Percentiles rank a stretch among this genome's conserved stretches.
These are phyloP conservation scores for Lagerstroemia speciosa DNA, from an alignment of 345 rosid genomes.

Conservation along the genomic window DNA sequence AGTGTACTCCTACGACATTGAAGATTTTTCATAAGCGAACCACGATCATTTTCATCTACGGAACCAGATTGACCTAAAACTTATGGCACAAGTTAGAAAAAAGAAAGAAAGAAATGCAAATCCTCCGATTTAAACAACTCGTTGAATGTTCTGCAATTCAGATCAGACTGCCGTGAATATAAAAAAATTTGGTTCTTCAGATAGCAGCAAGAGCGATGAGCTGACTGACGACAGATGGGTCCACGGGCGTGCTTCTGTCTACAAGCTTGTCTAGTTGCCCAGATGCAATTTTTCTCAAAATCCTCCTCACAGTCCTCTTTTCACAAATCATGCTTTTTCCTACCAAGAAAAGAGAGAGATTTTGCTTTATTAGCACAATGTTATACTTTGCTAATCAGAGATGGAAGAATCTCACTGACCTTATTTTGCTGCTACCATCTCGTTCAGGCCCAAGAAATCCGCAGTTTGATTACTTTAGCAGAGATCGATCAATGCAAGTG, in stretches of 20 bases:
- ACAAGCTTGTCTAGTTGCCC: conserved; percentile 81
- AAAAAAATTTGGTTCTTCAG: conserved; percentile 9
- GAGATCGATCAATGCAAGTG: no score
- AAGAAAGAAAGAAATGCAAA: neutral
- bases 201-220: conserved; percentile 65
- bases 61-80: no score
- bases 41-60: neutral
- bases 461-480: no score
- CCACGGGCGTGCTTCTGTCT: conserved; percentile 91
- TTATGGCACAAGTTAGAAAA: conserved; percentile 5
- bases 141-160: neutral
- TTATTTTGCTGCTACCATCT: no score
- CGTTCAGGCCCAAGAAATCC: no score
- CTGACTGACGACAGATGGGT: conserved; percentile 70
- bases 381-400: no score
- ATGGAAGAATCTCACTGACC: no score
- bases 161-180: neutral
- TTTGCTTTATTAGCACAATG: no score
- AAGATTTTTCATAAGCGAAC: neutral
- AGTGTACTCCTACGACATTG: neutral
- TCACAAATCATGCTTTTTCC: no score
- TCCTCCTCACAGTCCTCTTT: conserved; percentile 40
- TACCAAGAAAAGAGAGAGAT: no score
- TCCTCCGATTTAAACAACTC: neutral
- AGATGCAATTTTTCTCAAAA: conserved; percentile 85